Base-by-base conservation (phyloP, 768 basidiomycete species). In the Auricularia sp. region DNA sequence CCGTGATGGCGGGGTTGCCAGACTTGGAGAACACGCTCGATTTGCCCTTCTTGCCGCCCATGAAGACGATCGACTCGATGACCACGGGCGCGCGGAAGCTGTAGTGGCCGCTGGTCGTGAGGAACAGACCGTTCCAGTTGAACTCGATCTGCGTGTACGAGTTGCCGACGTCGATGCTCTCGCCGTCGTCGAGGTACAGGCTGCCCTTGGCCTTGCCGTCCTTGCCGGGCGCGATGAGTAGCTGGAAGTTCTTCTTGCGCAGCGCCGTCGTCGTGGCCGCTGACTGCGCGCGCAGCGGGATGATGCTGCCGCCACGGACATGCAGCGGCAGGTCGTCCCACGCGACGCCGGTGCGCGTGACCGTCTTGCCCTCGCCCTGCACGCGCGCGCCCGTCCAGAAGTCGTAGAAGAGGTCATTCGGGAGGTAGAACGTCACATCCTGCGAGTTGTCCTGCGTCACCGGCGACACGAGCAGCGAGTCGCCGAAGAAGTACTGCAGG, bases 401-500 rank as follows among this genome's bases (percentile, higher is more conserved):
- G 70, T 88, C 83, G 74, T 88, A 88, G 76, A 86, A 88, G 56
- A 74, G 80, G 68, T 87, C 86, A 7, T 78, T 72, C 1, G 87
- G 87, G 59, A 87, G 79, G 74, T 88, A 88, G 66, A 83, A 77
- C 7, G 75, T 74, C 56, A 87, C 85, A 29, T 81, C 79, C 7
- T 83, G 86, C 34, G 82, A 72, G 69, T 83, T 78, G 66, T 85
- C 83, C 34, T 81, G 79, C 0, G 84, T 85, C 33, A 88, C 86
- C 12, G 87, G 87, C 0, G 86, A 86, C 6, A 88, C 85, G 59
- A 88, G 83, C 70, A 89, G 76, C 10, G 83, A 83, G 68, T 82
- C 77, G 11, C 87, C 87, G 68, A 79, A 88, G 77, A 88, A 81
- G 79, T 85, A 88, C 68, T 89, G 87, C 43, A 82, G 77, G 66